Percentiles rank a stretch among this genome's conserved stretches.
Evolutionary conservation across 371 early-diverging fungal genomes (phyloP).

Genomic region (Cokeromyces recurvatus): DNA sequence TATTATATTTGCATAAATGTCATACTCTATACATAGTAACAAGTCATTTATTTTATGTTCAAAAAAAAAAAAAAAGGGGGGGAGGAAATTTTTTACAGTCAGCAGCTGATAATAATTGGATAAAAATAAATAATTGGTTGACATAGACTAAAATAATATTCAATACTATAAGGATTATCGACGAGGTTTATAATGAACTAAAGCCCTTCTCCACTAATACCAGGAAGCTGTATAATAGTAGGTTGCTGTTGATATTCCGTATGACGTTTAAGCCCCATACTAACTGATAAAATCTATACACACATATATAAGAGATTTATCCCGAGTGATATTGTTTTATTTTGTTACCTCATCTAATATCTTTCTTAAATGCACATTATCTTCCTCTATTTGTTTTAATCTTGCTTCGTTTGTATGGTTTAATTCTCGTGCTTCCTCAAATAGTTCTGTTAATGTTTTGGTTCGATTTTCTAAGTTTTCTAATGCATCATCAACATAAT

Average conservation of each 20-base stretch:
- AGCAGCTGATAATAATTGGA: no score
- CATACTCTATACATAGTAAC: no score
- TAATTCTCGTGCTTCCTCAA: constrained; percentile 32
- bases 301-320: not conserved
- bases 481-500: constrained; percentile 68
- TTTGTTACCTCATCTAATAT: constrained; percentile 46
- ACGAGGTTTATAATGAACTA: no score
- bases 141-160: no score
- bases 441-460: constrained; percentile 29
- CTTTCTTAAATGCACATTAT: constrained; percentile 42
- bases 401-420: constrained; percentile 29
- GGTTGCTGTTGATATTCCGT: constrained; percentile 46
- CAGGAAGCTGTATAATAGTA: constrained; percentile 19
- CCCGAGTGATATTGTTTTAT: not conserved
- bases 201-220: constrained; percentile 13
- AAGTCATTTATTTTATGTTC: no score
- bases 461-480: constrained; percentile 56
- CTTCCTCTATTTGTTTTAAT: constrained; percentile 41
- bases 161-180: no score
- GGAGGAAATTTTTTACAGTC: no score
- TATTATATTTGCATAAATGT: no score
- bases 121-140: no score
- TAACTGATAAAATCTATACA: constrained; percentile 46
- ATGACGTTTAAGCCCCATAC: constrained; percentile 49
- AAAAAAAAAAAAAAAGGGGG: no score